A percentile compares a stretch with the other conserved stretches of the same genome.
Conservation (phyloP, 2,329 filamentous ascomycete genomes). For the Phoma sp. region DNA sequence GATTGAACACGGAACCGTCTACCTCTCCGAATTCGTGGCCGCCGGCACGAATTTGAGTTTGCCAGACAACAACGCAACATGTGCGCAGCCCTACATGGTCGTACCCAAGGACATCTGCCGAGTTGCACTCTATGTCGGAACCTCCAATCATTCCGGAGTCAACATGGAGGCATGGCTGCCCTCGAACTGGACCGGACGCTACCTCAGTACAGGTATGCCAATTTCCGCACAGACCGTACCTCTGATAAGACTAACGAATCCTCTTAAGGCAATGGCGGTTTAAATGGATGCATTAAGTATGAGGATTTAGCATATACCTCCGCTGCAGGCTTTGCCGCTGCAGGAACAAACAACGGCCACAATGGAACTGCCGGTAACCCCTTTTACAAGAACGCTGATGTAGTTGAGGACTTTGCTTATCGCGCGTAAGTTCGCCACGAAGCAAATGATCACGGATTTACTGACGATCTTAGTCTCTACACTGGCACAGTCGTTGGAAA, state of each 20-base stretch:
- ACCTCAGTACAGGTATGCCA: constrained; percentile 25
- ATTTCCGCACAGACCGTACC: no score
- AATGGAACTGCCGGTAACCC: constrained; percentile 53
- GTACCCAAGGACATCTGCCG: constrained; percentile 50
- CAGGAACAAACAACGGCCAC: constrained; percentile 52
- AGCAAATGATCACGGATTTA: accelerated
- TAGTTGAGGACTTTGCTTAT: constrained; percentile 57
- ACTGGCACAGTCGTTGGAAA: constrained; percentile 47
- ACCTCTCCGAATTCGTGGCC: constrained; percentile 47
- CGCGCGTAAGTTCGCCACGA: constrained; percentile 37
- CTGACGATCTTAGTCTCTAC: constrained; percentile 35
- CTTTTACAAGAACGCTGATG: constrained; percentile 55
- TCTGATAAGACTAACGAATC: neutral
- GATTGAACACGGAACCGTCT: constrained; percentile 45
- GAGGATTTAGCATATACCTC: constrained; percentile 48
- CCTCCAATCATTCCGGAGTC: constrained; percentile 49
- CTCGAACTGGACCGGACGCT: constrained; percentile 49
- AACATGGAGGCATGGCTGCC: constrained; percentile 55
- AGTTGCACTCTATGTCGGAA: constrained; percentile 49
- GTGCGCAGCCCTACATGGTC: constrained; percentile 37
- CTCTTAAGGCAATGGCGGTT: constrained; percentile 48
- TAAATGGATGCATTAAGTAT: constrained; percentile 50
- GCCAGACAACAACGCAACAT: constrained; percentile 50
- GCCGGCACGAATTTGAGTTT: constrained; percentile 50
- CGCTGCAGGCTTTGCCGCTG: constrained; percentile 48